Conservation (phyloP, 495 filamentous ascomycete genomes). For the Neurospora africana region DNA sequence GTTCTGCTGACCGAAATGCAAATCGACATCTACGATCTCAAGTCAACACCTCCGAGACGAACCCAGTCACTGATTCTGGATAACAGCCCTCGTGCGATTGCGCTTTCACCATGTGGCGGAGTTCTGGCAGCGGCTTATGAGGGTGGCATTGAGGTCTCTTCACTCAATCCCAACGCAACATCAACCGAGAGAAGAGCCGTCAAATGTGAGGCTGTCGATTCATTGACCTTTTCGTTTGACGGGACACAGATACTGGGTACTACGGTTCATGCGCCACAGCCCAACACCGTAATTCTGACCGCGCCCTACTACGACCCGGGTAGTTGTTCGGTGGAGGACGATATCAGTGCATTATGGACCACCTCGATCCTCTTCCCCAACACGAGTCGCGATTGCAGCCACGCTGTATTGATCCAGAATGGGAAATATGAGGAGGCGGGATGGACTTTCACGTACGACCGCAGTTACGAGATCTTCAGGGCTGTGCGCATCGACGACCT, state of each 20-base stretch:
- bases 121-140: slow-evolving; percentile 82
- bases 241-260: slow-evolving; percentile 80
- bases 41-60: slow-evolving; percentile 48
- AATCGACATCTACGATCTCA: slow-evolving; percentile 71
- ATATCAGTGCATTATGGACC: slow-evolving; percentile 73
- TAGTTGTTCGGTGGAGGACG: slow-evolving; percentile 47
- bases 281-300: slow-evolving; percentile 66
- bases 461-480: slow-evolving; percentile 64
- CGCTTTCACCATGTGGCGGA: slow-evolving; percentile 67
- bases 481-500: slow-evolving; percentile 64
- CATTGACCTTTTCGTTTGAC: slow-evolving; percentile 71
- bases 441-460: slow-evolving; percentile 75
- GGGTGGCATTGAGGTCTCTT: slow-evolving; percentile 77
- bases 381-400: slow-evolving; percentile 60
- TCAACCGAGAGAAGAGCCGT: slow-evolving; percentile 65
- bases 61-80: slow-evolving; percentile 63
- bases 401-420: slow-evolving; percentile 62
- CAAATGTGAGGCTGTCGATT: slow-evolving; percentile 70
- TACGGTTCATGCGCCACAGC: slow-evolving; percentile 49
- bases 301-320: slow-evolving; percentile 67
- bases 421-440: slow-evolving; percentile 59
- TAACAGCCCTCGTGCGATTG: slow-evolving; percentile 64
- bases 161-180: slow-evolving; percentile 51
- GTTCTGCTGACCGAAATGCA: slow-evolving; percentile 72
- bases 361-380: slow-evolving; percentile 82